Conservation (phyloP, 495 filamentous ascomycete genomes). For the Aspergillus haitiensis region DNA sequence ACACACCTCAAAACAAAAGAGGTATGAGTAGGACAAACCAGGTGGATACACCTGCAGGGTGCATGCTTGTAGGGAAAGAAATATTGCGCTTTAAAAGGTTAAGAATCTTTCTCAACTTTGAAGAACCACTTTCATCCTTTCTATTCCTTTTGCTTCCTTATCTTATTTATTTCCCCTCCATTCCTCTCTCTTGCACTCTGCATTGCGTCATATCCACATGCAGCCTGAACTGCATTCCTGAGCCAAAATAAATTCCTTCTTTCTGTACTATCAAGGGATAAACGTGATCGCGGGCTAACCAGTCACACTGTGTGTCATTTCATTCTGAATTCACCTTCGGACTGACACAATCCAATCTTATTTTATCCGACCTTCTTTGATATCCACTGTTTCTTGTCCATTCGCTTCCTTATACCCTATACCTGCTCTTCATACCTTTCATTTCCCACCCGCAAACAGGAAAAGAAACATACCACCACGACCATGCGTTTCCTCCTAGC, state of each 20-base stretch:
- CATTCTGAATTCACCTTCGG: neutral
- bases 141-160: neutral
- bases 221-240: too few species aligned
- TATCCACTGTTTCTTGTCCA: too few species aligned
- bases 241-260: neutral
- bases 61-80: too few species aligned
- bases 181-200: neutral
- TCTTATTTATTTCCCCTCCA: neutral
- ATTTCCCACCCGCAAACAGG: neutral
- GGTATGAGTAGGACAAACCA: too few species aligned
- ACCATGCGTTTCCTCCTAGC: slow-evolving; percentile 3
- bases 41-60: too few species aligned
- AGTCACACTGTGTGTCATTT: neutral
- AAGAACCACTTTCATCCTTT: neutral
- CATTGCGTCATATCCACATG: slow-evolving; percentile 4
- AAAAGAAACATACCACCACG: neutral
- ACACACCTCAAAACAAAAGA: too few species aligned
- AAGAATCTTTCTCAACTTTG: neutral
- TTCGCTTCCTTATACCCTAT: neutral
- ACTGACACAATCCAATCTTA: neutral
- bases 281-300: neutral
- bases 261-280: slow-evolving; percentile 1
- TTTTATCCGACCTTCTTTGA: neutral
- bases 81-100: too few species aligned
- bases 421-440: neutral